These are phyloP conservation scores for Monilinia fructigena DNA, from an alignment of 2,329 filamentous ascomycete genomes.

Conservation along the genomic window DNA sequence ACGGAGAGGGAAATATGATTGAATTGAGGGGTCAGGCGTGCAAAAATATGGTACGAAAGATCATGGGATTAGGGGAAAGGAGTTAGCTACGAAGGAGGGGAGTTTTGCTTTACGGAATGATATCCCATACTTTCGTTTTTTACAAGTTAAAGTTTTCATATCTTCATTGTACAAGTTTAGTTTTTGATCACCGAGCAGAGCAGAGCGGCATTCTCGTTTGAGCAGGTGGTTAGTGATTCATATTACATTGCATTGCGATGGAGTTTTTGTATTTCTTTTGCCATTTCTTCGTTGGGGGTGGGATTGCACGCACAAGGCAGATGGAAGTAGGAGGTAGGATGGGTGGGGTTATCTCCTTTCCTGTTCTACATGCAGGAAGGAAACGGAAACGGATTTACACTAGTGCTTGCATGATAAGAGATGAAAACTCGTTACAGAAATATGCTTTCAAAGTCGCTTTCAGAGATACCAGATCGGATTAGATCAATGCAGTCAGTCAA, in stretches of 20 bases:
- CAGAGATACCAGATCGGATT: background rate
- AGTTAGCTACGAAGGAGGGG: slow-evolving; percentile 8
- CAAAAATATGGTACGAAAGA: slow-evolving; percentile 14
- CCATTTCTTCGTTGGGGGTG: background rate
- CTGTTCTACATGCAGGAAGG: background rate
- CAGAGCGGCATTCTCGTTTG: background rate
- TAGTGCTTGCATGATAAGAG: background rate
- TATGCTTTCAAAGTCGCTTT: background rate
- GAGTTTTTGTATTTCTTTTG: background rate
- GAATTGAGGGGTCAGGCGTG: slow-evolving; percentile 7
- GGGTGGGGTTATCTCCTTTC: background rate
- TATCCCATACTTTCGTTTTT: slow-evolving; percentile 23
- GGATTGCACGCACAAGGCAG: background rate
- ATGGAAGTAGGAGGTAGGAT: background rate
- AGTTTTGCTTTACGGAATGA: slow-evolving; percentile 19
- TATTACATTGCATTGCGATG: slow-evolving; percentile 6
- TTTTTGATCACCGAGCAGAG: background rate
- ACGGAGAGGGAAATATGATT: background rate
- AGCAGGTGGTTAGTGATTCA: background rate
- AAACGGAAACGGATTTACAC: background rate
- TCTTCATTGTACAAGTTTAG: slow-evolving; percentile 11
- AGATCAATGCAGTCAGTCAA: too few relatives aligned
- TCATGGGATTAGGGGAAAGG: background rate
- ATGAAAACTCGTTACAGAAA: background rate
- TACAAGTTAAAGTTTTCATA: background rate